Base-by-base conservation (phyloP, 2,329 filamentous ascomycete species). In the Colletotrichum sp. region DNA sequence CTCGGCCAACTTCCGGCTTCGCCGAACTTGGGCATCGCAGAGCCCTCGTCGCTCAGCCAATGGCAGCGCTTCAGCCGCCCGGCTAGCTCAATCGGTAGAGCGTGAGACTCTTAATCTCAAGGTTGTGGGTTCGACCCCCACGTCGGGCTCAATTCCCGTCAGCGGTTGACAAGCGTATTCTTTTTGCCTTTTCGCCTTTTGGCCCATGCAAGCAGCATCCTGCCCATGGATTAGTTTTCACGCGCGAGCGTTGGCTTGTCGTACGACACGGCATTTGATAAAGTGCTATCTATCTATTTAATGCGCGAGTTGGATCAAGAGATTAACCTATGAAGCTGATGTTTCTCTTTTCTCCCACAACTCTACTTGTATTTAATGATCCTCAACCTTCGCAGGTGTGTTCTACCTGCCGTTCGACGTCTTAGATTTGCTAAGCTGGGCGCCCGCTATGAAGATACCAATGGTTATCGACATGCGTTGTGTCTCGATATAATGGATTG, bases 61-160 rank as follows among this genome's bases (percentile, higher is more conserved):
- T 64, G 34, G 61, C 61, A 64, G 32, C 22, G 61, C 22, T 27
- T 64, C 61, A 64, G 61, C 61, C 67, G 88, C 88, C 88, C 86
- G 88, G 88, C 87, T 92, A 92, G 90, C 90, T 92, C 90, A 92
- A 92, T 92, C 89, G 90, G 90, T 93, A 93, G 91, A 93, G 91
- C 91, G 91, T 93, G 89, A 92, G 91, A 93, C 91, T 93, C 91
- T 90, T 90, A 90, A 89, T 89, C 88, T 89, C 86, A 88, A 89
- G 88, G 87, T 86, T 89, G 87, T 86, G 87, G 87, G 89, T 90
- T 89, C 87, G 87, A 88, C 74, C 76, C 76, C 74, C 74, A 76
- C 74, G 74, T 76, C 74, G 74, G 74, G 74, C 74, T 76, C 74
- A 76, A 74, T 74, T 76, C 74, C 74, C 74, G 74, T 76, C 70